Conservation (phyloP, 352 stramenopile species). For the Aphanomyces astaci region DNA sequence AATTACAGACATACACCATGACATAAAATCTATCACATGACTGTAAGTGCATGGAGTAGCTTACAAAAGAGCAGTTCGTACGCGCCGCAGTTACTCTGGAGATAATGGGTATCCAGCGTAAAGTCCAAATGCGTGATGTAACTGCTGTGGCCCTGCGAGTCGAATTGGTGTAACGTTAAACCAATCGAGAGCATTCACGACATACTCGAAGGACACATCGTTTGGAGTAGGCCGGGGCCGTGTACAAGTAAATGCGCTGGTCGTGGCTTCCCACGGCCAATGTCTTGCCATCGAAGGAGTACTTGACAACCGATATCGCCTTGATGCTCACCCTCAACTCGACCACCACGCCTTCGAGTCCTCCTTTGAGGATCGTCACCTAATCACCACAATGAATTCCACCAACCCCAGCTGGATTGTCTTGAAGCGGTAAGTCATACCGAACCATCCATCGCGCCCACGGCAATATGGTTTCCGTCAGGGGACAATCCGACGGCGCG, state of each 20-base stretch:
- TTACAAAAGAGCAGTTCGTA: constrained; percentile 87
- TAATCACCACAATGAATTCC: too few relatives aligned
- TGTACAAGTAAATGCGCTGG: constrained; percentile 53
- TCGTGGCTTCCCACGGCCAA: constrained; percentile 59
- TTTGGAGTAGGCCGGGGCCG: constrained; percentile 14
- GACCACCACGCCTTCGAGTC: constrained; percentile 40
- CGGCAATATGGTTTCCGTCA: constrained; percentile 81
- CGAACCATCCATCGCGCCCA: constrained; percentile 45
- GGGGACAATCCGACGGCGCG: constrained; percentile 72
- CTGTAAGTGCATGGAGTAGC: too few relatives aligned
- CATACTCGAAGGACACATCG: constrained; percentile 8
- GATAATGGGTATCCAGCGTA: constrained; percentile 78
- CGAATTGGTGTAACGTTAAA: too few relatives aligned
- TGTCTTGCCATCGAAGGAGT: constrained; percentile 37
- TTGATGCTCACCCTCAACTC: constrained; percentile 44
- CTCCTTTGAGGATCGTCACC: constrained; percentile 40
- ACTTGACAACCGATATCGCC: constrained; percentile 43
- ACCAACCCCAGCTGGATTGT: too few relatives aligned
- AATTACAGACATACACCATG: not conserved
- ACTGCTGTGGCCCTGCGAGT: constrained; percentile 50
- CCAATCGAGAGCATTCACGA: too few relatives aligned
- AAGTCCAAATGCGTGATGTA: constrained; percentile 85
- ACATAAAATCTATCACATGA: too few relatives aligned
- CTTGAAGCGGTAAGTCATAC: not conserved
- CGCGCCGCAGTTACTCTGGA: constrained; percentile 73